Evolutionary conservation across 768 basidiomycete genomes (phyloP).

Genomic region (Boletus insuetus): DNA sequence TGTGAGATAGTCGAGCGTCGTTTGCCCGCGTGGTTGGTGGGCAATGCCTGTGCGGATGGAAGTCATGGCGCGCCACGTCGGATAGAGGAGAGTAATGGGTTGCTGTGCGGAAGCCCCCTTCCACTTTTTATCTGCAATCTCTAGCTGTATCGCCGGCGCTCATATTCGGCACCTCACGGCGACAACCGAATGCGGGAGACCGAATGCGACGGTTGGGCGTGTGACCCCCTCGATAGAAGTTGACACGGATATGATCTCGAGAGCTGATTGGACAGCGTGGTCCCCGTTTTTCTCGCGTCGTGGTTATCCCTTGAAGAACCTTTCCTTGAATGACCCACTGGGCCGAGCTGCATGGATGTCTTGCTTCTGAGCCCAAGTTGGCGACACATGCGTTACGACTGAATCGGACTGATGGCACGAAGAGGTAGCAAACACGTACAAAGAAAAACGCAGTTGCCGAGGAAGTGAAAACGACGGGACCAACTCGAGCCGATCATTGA

Average conservation of each 20-base stretch:
- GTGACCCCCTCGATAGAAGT: not conserved
- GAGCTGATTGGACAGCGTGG: not conserved
- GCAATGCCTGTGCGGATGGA: constrained; percentile 27
- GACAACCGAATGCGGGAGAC: constrained; percentile 3
- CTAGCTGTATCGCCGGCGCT: constrained; percentile 3
- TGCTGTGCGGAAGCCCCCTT: constrained; percentile 4
- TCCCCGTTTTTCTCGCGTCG: no score
- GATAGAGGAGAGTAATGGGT: not conserved
- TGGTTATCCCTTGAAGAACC: constrained; percentile 12
- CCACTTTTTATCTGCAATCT: constrained; percentile 12
- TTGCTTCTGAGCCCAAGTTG: no score
- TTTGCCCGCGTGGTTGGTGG: constrained; percentile 26
- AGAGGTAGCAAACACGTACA: no score
- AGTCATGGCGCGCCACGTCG: constrained; percentile 12
- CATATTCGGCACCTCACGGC: not conserved
- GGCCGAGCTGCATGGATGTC: no score
- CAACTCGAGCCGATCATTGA: no score
- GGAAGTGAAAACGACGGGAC: no score
- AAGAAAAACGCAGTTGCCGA: no score
- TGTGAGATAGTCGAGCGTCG: constrained; percentile 32
- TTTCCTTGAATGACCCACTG: not conserved
- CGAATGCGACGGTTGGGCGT: not conserved
- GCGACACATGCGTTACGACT: no score
- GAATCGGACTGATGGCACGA: no score
- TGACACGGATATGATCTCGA: not conserved